phyloP scores from a whole-genome alignment of 1,139 yeast genomes.

The Hyphopichia pseudoburtonii region DNA sequence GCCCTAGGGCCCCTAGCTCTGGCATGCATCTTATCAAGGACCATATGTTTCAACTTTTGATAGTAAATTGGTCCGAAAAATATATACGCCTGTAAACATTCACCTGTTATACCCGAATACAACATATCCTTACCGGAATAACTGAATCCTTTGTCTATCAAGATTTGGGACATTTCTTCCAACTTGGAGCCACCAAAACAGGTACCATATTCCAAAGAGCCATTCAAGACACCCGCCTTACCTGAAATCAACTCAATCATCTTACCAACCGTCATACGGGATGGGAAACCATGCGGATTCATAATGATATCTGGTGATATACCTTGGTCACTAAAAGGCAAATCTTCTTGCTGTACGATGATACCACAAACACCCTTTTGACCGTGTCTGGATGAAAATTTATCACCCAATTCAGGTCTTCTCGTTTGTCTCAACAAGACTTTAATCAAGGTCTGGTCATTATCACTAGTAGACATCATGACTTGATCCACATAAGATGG shows the following conservation, averaged over 20 bases:
- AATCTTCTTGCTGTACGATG: slow-evolving; percentile 96
- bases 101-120: slow-evolving; percentile 99
- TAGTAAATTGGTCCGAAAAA: slow-evolving; percentile 99
- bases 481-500: slow-evolving; percentile 95
- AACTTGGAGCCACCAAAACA: slow-evolving; percentile 98
- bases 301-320: slow-evolving; percentile 95
- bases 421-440: slow-evolving; percentile 92
- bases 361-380: slow-evolving; percentile 99
- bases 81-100: slow-evolving; percentile 94
- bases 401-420: slow-evolving; percentile 97
- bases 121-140: slow-evolving; percentile 98
- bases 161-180: slow-evolving; percentile 86
- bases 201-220: slow-evolving; percentile 98
- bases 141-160: slow-evolving; percentile 95
- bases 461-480: slow-evolving; percentile 94
- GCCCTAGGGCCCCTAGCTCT: slow-evolving; percentile 99
- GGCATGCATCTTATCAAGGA: slow-evolving; percentile 98
- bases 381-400: slow-evolving; percentile 97
- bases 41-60: slow-evolving; percentile 99
- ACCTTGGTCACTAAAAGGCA: slow-evolving; percentile 98
- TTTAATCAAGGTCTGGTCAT: slow-evolving; percentile 91
- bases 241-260: slow-evolving; percentile 95
- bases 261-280: slow-evolving; percentile 99
- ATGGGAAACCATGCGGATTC: slow-evolving; percentile 99
- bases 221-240: slow-evolving; percentile 91